Percentiles rank a stretch among this genome's conserved stretches.
Evolutionary conservation across 176 grass and related monocot genomes (phyloP).

Genomic region (Echinochloa phyllopogon): DNA sequence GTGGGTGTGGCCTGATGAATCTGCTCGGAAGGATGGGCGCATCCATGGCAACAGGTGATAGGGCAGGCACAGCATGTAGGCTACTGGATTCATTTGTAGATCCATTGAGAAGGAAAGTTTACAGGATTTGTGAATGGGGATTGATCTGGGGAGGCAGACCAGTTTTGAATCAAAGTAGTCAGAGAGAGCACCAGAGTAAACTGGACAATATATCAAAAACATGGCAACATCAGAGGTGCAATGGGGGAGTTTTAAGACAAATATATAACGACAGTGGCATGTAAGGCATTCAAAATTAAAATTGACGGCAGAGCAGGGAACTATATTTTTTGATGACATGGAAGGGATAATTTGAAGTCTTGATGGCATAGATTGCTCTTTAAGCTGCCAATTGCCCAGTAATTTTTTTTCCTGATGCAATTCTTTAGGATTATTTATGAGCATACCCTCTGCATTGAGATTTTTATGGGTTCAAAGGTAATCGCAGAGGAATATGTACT

Average conservation of each 20-base stretch:
- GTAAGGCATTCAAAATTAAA: no score
- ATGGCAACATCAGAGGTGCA: neutral
- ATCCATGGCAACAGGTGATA: neutral
- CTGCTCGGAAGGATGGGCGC: neutral
- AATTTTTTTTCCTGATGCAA: neutral
- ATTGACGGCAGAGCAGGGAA: no score
- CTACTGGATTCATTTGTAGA: neutral
- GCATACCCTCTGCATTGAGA: conserved; percentile 4
- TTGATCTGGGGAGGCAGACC: no score
- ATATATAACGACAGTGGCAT: neutral
- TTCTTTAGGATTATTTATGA: conserved; percentile 7
- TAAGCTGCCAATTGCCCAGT: neutral
- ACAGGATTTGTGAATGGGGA: no score
- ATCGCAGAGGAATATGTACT: neutral
- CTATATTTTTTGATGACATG: neutral
- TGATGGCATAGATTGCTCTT: no score
- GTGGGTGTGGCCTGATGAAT: neutral
- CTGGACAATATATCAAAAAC: neutral
- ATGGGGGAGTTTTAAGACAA: neutral
- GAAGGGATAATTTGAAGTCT: no score
- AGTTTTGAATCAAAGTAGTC: no score
- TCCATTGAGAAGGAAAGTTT: neutral
- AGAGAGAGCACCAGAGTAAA: neutral
- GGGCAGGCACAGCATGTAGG: neutral
- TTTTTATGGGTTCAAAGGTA: conserved; percentile 29